These are phyloP conservation scores for Spergularia azorica DNA, from an alignment of 179 eudicot genomes.

Conservation along the genomic window DNA sequence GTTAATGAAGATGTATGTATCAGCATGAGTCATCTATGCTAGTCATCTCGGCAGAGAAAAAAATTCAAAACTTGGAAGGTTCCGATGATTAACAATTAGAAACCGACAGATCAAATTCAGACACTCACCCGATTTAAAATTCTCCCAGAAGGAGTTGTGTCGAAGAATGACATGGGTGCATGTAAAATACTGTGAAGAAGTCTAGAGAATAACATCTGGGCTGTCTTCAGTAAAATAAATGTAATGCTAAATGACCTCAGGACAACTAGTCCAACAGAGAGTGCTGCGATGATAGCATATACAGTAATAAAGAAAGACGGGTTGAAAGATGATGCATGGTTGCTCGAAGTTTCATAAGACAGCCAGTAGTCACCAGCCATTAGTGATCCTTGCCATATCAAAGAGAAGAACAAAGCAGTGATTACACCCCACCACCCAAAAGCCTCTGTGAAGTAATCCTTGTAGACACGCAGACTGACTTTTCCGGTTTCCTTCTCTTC, in stretches of 20 bases:
- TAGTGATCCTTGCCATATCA: conserved; percentile 68
- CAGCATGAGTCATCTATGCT: not conserved
- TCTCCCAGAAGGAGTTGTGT: conserved; percentile 98
- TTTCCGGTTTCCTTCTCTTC: conserved; percentile 89
- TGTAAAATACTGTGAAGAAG: conserved; percentile 72
- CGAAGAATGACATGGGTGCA: conserved; percentile 98
- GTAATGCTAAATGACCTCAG: conserved; percentile 54
- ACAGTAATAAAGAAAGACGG: conserved; percentile 66
- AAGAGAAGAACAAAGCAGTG: conserved; percentile 44
- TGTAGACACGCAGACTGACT: conserved; percentile 72
- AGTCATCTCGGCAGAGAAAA: not conserved
- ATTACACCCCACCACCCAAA: conserved; percentile 90
- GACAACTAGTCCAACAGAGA: conserved; percentile 53
- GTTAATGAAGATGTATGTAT: conserved; percentile 24
- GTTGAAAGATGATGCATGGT: conserved; percentile 49
- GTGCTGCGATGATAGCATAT: conserved; percentile 61
- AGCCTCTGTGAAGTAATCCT: conserved; percentile 81
- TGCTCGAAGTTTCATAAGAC: conserved; percentile 82
- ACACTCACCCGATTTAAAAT: conserved; percentile 85
- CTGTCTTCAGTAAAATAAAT: conserved; percentile 73
- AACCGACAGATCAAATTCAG: not conserved
- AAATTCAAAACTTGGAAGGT: not conserved
- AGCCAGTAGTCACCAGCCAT: conserved; percentile 95
- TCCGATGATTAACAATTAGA: not conserved
- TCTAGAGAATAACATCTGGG: conserved; percentile 64